These are phyloP conservation scores for Pseudopyricularia cyperi DNA, from an alignment of 2,329 filamentous ascomycete genomes.

Conservation along the genomic window DNA sequence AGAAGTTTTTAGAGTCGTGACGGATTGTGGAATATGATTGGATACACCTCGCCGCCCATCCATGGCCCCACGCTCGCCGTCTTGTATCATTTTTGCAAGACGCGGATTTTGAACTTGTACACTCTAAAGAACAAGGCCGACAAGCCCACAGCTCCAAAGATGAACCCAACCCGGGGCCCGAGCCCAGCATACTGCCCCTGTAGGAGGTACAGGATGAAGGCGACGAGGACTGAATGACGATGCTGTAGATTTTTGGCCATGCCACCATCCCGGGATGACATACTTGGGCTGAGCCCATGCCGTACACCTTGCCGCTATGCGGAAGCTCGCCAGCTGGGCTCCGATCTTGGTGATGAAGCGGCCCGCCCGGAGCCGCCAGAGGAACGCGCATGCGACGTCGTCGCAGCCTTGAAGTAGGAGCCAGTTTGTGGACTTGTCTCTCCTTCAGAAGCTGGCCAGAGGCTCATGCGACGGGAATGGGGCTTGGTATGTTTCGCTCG, in stretches of 20 bases:
- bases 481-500: too few species aligned
- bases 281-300: constrained; percentile 14
- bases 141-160: background rate
- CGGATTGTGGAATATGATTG: background rate
- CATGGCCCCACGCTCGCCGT: too few species aligned
- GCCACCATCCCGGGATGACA: background rate
- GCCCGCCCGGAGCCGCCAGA: constrained; percentile 8
- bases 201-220: constrained; percentile 5
- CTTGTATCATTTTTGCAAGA: too few species aligned
- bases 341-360: constrained; percentile 6
- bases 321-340: constrained; percentile 1
- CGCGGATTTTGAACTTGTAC: too few species aligned
- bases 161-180: constrained; percentile 5
- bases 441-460: too few species aligned
- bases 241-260: too few species aligned
- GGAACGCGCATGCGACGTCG: background rate
- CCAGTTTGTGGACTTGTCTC: constrained; percentile 14
- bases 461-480: too few species aligned
- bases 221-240: constrained; percentile 11
- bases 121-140: constrained; percentile 4
- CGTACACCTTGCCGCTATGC: constrained; percentile 15
- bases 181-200: constrained; percentile 4
- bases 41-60: too few species aligned
- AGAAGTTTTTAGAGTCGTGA: constrained; percentile 50
- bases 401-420: constrained; percentile 9